Conservation (phyloP, 208 protist species). For the Leishmania tarentolae region DNA sequence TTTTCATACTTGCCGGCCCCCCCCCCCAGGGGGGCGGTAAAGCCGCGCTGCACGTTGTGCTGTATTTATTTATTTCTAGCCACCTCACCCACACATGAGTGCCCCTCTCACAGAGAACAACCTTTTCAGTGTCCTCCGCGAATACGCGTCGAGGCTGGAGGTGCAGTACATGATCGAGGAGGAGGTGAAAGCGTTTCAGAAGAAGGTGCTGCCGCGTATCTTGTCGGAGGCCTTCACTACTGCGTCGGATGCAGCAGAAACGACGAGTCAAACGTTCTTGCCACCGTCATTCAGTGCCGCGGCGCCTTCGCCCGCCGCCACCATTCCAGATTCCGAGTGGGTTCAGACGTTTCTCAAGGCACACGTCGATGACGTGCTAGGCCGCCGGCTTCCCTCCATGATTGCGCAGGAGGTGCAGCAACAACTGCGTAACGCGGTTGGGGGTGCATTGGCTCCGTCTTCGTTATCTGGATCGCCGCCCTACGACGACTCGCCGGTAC, state of each 20-base stretch:
- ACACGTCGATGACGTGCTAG: constrained; percentile 30
- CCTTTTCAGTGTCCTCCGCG: constrained; percentile 40
- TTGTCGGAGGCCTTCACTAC: constrained; percentile 2
- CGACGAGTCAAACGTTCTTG: not conserved
- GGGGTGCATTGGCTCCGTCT: not conserved
- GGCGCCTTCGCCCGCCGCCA: not conserved
- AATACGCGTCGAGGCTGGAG: constrained; percentile 56
- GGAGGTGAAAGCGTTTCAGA: constrained; percentile 35
- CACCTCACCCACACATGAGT: constrained; percentile 15
- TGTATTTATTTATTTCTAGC: not conserved
- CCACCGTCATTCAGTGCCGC: not conserved
- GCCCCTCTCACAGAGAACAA: constrained; percentile 27
- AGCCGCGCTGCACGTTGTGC: not conserved
- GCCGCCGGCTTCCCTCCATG: constrained; percentile 18
- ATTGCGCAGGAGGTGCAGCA: constrained; percentile 36
- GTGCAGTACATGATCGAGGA: constrained; percentile 72
- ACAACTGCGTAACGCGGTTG: constrained; percentile 18
- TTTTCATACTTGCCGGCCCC: not conserved
- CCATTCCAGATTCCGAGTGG: constrained; percentile 24
- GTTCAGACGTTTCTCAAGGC: constrained; percentile 35
- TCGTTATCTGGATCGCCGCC: not conserved
- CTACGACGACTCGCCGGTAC: not conserved
- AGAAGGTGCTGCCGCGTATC: constrained; percentile 29
- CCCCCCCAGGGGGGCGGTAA: not conserved
- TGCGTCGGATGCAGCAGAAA: not conserved